Evolutionary conservation across 441 rosid genomes (phyloP).

Genomic region (Euphorbia schlechtendalii): DNA sequence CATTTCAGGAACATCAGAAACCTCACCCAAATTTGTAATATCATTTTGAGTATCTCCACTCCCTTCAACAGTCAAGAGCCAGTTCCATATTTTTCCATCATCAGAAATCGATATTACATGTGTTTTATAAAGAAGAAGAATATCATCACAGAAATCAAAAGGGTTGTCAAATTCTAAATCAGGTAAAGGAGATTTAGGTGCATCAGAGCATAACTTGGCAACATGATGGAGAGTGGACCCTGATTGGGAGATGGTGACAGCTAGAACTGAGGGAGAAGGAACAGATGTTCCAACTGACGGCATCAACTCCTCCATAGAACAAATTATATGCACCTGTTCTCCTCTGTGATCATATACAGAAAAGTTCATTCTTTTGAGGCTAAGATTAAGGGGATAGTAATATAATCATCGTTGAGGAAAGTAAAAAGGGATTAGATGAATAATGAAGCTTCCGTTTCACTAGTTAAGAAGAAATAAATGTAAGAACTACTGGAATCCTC

Average conservation of each 20-base stretch:
- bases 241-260: constrained; percentile 54
- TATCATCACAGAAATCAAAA: constrained; percentile 76
- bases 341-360: constrained; percentile 49
- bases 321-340: constrained; percentile 80
- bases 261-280: constrained; percentile 71
- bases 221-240: constrained; percentile 78
- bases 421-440: not conserved
- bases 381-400: constrained; percentile 15
- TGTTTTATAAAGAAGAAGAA: constrained; percentile 60
- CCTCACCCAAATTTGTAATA: constrained; percentile 24
- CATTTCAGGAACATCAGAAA: constrained; percentile 29
- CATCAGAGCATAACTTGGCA: constrained; percentile 57
- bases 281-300: constrained; percentile 78
- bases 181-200: constrained; percentile 33
- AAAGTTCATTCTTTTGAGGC: constrained; percentile 20
- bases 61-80: constrained; percentile 89
- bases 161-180: constrained; percentile 66
- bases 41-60: constrained; percentile 43
- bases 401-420: constrained; percentile 19
- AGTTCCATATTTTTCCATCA: constrained; percentile 92
- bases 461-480: not conserved
- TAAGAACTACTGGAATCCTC: not conserved
- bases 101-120: constrained; percentile 79
- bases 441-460: not conserved
- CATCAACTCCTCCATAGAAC: constrained; percentile 83